Evolutionary conservation across 441 rosid genomes (phyloP).

Genomic region (Brassica balearica): DNA sequence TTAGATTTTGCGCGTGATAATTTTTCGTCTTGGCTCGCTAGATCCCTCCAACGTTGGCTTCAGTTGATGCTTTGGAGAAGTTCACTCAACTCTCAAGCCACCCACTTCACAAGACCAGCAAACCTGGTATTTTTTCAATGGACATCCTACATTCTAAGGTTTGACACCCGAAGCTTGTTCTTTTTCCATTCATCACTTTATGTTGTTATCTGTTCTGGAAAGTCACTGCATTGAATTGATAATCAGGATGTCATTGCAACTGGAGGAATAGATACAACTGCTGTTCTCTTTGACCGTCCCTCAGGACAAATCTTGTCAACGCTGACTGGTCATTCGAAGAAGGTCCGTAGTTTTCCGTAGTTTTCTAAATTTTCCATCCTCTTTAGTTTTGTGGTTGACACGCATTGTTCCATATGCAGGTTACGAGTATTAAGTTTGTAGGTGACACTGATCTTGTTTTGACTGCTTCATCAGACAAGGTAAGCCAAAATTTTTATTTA

Average conservation of each 20-base stretch:
- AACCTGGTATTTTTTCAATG: constrained; percentile 85
- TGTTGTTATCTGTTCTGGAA: constrained; percentile 15
- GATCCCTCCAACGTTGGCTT: constrained; percentile 81
- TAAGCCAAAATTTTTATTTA: constrained; percentile 36
- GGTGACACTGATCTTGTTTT: constrained; percentile 64
- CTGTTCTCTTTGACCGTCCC: constrained; percentile 77
- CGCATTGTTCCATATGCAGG: constrained; percentile 51
- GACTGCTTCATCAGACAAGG: constrained; percentile 90
- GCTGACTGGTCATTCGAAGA: constrained; percentile 93
- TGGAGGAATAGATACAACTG: constrained; percentile 84
- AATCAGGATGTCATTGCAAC: constrained; percentile 83
- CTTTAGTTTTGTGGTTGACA: constrained; percentile 12
- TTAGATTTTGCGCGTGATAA: background rate
- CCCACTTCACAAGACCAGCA: constrained; percentile 97
- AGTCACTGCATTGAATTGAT: constrained; percentile 30
- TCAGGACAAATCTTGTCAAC: constrained; percentile 88
- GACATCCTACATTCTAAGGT: constrained; percentile 55
- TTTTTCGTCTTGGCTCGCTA: constrained; percentile 54
- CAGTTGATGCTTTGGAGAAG: constrained; percentile 74
- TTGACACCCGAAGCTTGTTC: constrained; percentile 10
- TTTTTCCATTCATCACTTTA: constrained; percentile 28
- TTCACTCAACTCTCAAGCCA: constrained; percentile 95
- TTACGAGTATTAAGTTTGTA: constrained; percentile 85
- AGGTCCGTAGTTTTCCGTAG: constrained; percentile 53
- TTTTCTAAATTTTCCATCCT: background rate